Evolutionary conservation across 768 basidiomycete genomes (phyloP), one percentile per base, ranked within the genome.

Genomic region (Pholiota molesta): DNA sequence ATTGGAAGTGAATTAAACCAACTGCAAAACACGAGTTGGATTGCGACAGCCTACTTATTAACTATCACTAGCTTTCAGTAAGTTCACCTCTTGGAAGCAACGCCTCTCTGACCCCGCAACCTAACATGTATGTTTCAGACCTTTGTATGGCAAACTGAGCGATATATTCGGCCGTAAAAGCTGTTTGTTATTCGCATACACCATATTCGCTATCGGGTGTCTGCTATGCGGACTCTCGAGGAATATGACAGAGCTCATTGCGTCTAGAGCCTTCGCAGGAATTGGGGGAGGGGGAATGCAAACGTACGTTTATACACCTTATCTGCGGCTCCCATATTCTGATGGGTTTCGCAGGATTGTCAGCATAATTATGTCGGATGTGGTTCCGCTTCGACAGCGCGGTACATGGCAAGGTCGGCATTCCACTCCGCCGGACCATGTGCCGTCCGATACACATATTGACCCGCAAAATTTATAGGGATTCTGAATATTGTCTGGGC

Each of bases 321-420:
- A 35, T 52, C 28, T 59, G n/a, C 35, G 40, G 8, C 44, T 17
- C 42, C 26, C 8, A 21, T 21, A 21, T 45, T 17, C 26, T 42
- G 31, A 58, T 52, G 23, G 21, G 11, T 17, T 51, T 26, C 49
- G 16, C 67, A 88, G 86, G 1, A 74, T 89, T 29, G 83, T 83
- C 16, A 85, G 83, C 57, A 89, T 90, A 59, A 82, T 89, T 39
- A 80, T 89, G 72, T 87, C 86, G 3, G 89, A 89, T 64, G 75
- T 89, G 17, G 83, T 88, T 1, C 86, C 88, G 0, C 75, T 89
- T 51, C 79, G 87, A 1, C 79, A 79, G 23, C 77, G 88, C 55
- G 89, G 89, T 23, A 88, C 86, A n/a, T 88, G 86, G 83, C 88
- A 89, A 82, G 88, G 86, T 80, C 42, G 40, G 45, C 8, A 29